These are phyloP conservation scores for Beauveria rudraprayagi DNA, from an alignment of 2,329 filamentous ascomycete genomes.

Conservation along the genomic window DNA sequence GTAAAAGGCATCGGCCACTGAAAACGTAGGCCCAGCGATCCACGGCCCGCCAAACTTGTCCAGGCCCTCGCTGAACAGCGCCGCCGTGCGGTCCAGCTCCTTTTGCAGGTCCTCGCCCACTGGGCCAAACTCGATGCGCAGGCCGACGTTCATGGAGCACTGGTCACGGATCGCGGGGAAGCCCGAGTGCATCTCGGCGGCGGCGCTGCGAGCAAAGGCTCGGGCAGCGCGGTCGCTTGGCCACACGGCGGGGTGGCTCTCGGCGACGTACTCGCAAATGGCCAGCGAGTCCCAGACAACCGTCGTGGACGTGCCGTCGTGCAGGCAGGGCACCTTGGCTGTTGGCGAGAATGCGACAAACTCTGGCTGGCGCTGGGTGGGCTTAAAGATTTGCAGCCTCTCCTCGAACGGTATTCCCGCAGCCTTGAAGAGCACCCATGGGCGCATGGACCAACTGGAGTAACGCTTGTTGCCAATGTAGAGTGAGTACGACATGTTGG, in stretches of 20 bases:
- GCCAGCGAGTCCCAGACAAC: slow-evolving; percentile 40
- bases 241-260: slow-evolving; percentile 34
- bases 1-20: slow-evolving; percentile 33
- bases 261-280: slow-evolving; percentile 39
- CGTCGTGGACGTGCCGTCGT: slow-evolving; percentile 22
- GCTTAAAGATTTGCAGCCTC: slow-evolving; percentile 27
- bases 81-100: slow-evolving; percentile 28
- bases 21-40: slow-evolving; percentile 30
- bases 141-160: slow-evolving; percentile 34
- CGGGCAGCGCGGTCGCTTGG: slow-evolving; percentile 30
- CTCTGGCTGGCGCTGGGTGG: slow-evolving; percentile 23
- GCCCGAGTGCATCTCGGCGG: slow-evolving; percentile 39
- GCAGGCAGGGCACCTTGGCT: slow-evolving; percentile 35
- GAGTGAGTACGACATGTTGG: slow-evolving; percentile 29
- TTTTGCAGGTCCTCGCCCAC: slow-evolving; percentile 22
- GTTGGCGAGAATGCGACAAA: slow-evolving; percentile 32
- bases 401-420: slow-evolving; percentile 36
- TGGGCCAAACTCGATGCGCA: slow-evolving; percentile 26
- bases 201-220: slow-evolving; percentile 35
- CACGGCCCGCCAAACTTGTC: slow-evolving; percentile 33
- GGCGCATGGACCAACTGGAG: slow-evolving; percentile 38
- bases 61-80: slow-evolving; percentile 31
- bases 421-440: slow-evolving; percentile 36
- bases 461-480: slow-evolving; percentile 38
- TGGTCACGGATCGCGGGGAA: slow-evolving; percentile 33